Conservation (phyloP, 2,329 filamentous ascomycete species). For the Eutypella sp. region DNA sequence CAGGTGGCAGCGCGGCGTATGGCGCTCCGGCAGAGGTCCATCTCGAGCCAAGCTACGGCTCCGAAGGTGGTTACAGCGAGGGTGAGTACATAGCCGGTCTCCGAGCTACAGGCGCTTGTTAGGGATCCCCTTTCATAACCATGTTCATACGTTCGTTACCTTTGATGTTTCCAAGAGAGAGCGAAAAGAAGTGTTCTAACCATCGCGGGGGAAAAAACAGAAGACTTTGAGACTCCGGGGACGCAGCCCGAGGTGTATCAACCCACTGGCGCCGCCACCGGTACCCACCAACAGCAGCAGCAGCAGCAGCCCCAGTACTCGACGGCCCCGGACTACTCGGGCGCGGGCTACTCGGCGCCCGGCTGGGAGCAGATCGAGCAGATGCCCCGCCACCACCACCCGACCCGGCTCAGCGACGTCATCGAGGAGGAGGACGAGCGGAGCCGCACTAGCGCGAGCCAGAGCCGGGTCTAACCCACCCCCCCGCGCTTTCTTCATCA, state of each 20-base stretch:
- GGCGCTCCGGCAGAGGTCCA: conserved; percentile 36
- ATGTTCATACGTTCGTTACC: too few relatives aligned
- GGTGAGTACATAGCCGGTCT: conserved; percentile 67
- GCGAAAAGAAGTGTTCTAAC: too few relatives aligned
- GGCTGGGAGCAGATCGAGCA: conserved; percentile 65
- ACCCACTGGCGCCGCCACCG: conserved; percentile 18
- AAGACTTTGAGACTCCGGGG: conserved; percentile 53
- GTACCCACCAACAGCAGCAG: conserved; percentile 1
- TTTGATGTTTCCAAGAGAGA: too few relatives aligned
- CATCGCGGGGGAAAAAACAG: too few relatives aligned
- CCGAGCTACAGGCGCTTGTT: conserved; percentile 54
- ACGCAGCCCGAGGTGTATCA: conserved; percentile 31
- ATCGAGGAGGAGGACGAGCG: conserved; percentile 80
- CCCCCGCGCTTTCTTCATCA: background rate
- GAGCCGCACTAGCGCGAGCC: conserved; percentile 67
- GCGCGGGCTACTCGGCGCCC: conserved; percentile 59
- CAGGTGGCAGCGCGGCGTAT: conserved; percentile 32
- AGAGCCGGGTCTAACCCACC: conserved; percentile 40
- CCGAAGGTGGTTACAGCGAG: conserved; percentile 61
- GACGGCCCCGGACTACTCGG: conserved; percentile 56
- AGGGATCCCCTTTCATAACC: conserved; percentile 49
- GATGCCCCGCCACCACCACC: conserved; percentile 71
- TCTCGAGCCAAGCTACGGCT: conserved; percentile 47
- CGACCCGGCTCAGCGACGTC: conserved; percentile 83
- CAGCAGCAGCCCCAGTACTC: conserved; percentile 31